Evolutionary conservation across 2,329 filamentous ascomycete genomes (phyloP).

Genomic region (Aspergillus fumigatiaffinis): DNA sequence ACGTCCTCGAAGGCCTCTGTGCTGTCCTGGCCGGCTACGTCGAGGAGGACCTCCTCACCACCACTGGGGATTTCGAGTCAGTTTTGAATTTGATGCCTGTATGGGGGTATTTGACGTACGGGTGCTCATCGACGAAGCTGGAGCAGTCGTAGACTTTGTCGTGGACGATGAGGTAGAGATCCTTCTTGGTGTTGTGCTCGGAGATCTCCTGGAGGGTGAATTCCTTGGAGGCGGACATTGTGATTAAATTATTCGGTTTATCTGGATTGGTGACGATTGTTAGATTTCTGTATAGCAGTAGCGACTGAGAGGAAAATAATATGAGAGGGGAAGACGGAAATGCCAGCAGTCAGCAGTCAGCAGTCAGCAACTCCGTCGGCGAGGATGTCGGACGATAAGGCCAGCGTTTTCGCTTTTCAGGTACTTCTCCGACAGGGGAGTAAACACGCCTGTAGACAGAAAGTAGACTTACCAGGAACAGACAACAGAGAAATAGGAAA

Average conservation of each 20-base stretch:
- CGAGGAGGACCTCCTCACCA: conserved; percentile 96
- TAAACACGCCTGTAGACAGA: not conserved
- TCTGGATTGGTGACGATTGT: not conserved
- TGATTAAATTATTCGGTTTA: conserved; percentile 16
- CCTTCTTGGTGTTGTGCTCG: conserved; percentile 86
- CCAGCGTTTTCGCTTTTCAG: not conserved
- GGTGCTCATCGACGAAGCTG: conserved; percentile 95
- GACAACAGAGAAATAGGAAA: not conserved
- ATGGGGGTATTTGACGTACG: conserved; percentile 52
- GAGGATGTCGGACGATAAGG: not conserved
- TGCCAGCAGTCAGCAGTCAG: not conserved
- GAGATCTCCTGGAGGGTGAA: conserved; percentile 78
- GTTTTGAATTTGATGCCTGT: not conserved
- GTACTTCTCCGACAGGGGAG: not conserved
- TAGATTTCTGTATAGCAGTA: not conserved
- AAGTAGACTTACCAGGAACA: not conserved
- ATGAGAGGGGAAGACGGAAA: not conserved
- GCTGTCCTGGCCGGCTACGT: conserved; percentile 91
- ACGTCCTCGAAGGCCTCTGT: conserved; percentile 99
- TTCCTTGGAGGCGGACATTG: conserved; percentile 55
- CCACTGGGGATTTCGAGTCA: conserved; percentile 56
- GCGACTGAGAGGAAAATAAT: not conserved
- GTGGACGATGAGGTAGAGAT: conserved; percentile 86
- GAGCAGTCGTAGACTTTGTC: conserved; percentile 92
- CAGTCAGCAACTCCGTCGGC: not conserved